Evolutionary conservation across 495 filamentous ascomycete genomes (phyloP), one percentile per base, ranked within the genome.

Genomic region (Aspergillus steynii): DNA sequence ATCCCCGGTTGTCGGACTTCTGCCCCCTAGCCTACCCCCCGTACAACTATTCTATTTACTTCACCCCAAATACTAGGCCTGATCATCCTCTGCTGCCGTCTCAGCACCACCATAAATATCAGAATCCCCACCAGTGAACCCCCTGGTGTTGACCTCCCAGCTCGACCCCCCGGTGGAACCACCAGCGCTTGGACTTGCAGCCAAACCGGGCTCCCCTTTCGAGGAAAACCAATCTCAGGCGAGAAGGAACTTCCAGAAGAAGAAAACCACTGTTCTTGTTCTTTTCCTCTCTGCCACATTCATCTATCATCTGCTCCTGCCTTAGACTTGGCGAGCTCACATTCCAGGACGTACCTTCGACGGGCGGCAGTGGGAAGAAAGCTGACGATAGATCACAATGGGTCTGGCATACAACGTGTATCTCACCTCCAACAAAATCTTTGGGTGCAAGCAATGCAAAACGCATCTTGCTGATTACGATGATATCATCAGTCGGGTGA

Each of bases 361-460:
- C 49, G 46, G 56, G 60, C 53, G 52, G 68, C 50, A 56, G 62
- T 60, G 45, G 62, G 55, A 63, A 59, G 55, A 53, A 58, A 56
- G 55, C 49, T 58, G 57, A 59, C 47, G 55, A 65, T 28, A 61
- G 62, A 62, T 60, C 75, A 83, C 64, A 49, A 99, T 99, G 95
- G 95, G 95, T 63, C 88, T 99, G 65, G 79, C 88, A 58, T 99
- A 98, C 83, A 97, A 97, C 82, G 85, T 92, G 65, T 99, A 99
- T 77, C 88, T 99, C 65, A 91, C 89, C 74, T 87, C 89, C 67
- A 85, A 82, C 76, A 90, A 90, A 75, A 93, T 99, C 74, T 97
- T 96, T 71, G 96, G 92, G 55, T 99, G 95, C 84, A 96, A 94
- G 78, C 82, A 81, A 64, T 99, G 95, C 86, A 97, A 97, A 74